Evolutionary conservation across 164 flowering plant genomes (phyloP), one percentile per base, ranked within the genome.

Genomic region (Vitis labrusca): DNA sequence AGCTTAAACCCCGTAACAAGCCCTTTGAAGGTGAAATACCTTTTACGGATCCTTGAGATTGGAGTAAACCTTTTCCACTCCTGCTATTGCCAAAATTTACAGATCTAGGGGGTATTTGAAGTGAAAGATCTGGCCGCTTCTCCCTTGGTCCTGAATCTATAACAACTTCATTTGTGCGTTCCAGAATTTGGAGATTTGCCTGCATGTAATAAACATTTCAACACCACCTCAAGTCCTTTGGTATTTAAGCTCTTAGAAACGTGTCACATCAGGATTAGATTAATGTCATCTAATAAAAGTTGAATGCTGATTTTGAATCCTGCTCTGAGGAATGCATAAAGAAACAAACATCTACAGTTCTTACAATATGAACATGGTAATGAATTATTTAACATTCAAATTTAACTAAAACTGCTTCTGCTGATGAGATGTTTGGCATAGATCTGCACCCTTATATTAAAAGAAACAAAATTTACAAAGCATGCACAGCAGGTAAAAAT

Each of bases 51-150:
- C 75, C 58, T 63, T 80, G 92, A 61, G 88, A 77, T 58, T 80
- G 83, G 15, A 84, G 79, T 50, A 76, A 63, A 75, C 78, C 83
- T 76, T 83, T 83, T 56, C 84, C 87, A 75, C 74, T 82, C 11
- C 72, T 76, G 62, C 74, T 78, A 67, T 75, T 76, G 23, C 78
- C 77, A 69, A 82, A 79, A 48, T 67, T 83, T 53, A 53, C 27
- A 10, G 84, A 82, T 65, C 69, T 83, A 2, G 94, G 86, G 14
- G 98, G 98, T 60, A 89, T 83, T 65, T 90, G 86, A 69, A 91
- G 84, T 47, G 86, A 87, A 71, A 87, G 86, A 65, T 83, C 85
- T 13, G 73, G 12, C 10, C 69, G 81, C 66, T 69, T 73, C 50
- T 76, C 77, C 71, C 63, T 68, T 30, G 74, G 62, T 49, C 73